These are phyloP conservation scores for Brasilioporus rufonigricans DNA, from an alignment of 768 basidiomycete genomes.

Conservation along the genomic window DNA sequence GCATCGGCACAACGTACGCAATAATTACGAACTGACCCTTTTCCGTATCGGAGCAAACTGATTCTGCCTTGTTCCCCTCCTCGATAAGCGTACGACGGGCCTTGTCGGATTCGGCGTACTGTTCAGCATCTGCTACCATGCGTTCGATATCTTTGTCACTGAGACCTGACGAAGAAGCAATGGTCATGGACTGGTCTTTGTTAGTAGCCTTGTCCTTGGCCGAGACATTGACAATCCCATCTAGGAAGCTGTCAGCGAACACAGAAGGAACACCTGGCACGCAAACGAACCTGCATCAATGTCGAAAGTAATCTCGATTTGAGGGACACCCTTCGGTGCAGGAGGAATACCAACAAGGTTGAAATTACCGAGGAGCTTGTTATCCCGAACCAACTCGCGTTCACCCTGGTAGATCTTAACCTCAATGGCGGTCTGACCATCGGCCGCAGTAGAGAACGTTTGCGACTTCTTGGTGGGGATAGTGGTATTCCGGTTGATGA, in stretches of 20 bases:
- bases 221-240: conserved; percentile 96
- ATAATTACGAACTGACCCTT: conserved; percentile 57
- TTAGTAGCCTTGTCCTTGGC: conserved; percentile 92
- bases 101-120: conserved; percentile 93
- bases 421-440: conserved; percentile 99
- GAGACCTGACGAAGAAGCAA: conserved; percentile 84
- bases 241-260: conserved; percentile 31
- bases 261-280: not conserved
- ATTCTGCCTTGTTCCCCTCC: conserved; percentile 95
- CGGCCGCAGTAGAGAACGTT: conserved; percentile 97
- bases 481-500: conserved; percentile 97
- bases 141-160: conserved; percentile 95
- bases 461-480: conserved; percentile 99
- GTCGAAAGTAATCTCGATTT: conserved; percentile 89
- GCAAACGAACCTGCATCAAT: conserved; percentile 80
- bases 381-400: conserved; percentile 97
- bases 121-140: conserved; percentile 94
- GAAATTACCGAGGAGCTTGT: conserved; percentile 99
- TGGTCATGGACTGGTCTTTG: conserved; percentile 96
- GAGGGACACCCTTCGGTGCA: conserved; percentile 71
- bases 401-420: conserved; percentile 99
- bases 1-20: not conserved
- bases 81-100: conserved; percentile 85
- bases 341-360: conserved; percentile 97
- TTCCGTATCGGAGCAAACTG: conserved; percentile 91